phyloP scores from a whole-genome alignment of 495 filamentous ascomycete genomes.

The Daldinia decipiens region DNA sequence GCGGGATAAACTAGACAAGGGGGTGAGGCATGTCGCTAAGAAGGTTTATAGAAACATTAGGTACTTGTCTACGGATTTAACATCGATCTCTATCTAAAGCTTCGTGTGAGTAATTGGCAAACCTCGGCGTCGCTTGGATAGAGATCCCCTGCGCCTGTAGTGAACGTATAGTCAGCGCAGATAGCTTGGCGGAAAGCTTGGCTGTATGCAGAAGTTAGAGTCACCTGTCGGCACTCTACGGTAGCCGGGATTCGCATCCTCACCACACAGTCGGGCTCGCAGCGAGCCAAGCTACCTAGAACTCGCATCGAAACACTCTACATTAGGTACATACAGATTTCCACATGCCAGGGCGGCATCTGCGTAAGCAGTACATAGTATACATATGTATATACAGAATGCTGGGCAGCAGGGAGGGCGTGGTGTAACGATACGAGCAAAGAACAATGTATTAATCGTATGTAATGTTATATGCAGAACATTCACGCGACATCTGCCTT shows the following conservation, averaged over 20 bases:
- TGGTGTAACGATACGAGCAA: not conserved
- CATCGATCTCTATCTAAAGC: not conserved
- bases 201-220: not conserved
- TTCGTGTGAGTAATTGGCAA: too few species aligned
- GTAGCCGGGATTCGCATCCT: not conserved
- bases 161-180: not conserved
- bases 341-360: too few species aligned
- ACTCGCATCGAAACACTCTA: not conserved
- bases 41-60: too few species aligned
- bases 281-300: not conserved
- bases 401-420: not conserved
- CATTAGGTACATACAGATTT: not conserved
- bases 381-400: too few species aligned
- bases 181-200: not conserved
- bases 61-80: not conserved
- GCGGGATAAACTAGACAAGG: not conserved
- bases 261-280: not conserved
- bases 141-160: not conserved
- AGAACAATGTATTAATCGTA: too few species aligned
- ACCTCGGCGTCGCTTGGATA: not conserved
- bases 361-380: not conserved
- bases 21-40: too few species aligned
- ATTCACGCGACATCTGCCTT: not conserved
- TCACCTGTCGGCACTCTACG: not conserved
- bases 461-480: too few species aligned